A percentile compares a stretch with the other conserved stretches of the same genome.
These are phyloP conservation scores for Hygrophila difformis DNA, from an alignment of 257 asterid genomes.

Conservation along the genomic window DNA sequence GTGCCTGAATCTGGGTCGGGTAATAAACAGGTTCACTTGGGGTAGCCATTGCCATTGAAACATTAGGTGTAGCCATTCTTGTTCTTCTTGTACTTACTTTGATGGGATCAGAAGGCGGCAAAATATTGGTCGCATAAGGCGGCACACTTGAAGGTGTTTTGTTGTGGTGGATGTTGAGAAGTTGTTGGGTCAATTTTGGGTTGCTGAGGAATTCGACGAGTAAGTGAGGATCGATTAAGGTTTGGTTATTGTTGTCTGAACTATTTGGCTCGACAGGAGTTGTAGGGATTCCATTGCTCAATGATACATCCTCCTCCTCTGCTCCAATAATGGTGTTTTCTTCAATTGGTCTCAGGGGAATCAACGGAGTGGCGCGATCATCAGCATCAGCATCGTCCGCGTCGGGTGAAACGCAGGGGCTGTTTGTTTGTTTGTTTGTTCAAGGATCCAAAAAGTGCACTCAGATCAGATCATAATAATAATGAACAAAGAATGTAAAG, in stretches of 20 bases:
- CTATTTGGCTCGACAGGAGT: conserved; percentile 18
- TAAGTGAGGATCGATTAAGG: conserved; percentile 48
- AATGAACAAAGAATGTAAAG: no score
- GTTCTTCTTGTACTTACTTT: no score
- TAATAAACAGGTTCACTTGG: conserved; percentile 35
- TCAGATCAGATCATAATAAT: no score
- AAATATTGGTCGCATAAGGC: no score
- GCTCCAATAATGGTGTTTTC: conserved; percentile 79
- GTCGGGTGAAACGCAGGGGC: conserved; percentile 38
- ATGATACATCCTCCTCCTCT: no score
- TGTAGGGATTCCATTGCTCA: conserved; percentile 17
- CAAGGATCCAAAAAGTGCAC: no score
- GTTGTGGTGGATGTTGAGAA: conserved; percentile 42
- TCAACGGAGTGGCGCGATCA: conserved; percentile 33
- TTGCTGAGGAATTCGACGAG: conserved; percentile 59
- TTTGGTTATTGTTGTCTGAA: conserved; percentile 33
- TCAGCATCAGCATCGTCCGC: conserved; percentile 26
- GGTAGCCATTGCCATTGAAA: conserved; percentile 21
- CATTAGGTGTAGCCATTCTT: conserved; percentile 36
- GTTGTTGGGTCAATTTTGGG: conserved; percentile 64
- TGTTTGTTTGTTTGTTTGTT: no score
- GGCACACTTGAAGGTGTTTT: no score
- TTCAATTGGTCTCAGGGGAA: conserved; percentile 82
- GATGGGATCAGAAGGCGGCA: conserved; percentile 19
- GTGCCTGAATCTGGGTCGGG: no score